Conservation (phyloP, 2,329 filamentous ascomycete species). For the Fusarium lyarnte region DNA sequence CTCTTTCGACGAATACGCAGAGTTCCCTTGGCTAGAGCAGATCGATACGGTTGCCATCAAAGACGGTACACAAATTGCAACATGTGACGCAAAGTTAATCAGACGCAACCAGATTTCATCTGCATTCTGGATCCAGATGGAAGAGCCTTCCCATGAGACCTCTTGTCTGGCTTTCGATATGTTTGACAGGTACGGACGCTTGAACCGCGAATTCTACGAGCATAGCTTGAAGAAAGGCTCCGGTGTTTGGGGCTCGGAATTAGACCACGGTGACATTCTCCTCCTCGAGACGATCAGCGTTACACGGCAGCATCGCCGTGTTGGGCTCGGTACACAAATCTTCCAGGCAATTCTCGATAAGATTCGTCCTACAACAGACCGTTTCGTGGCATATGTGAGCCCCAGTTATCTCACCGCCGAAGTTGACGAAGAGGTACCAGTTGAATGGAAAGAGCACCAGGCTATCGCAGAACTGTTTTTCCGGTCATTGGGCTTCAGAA, state of each 20-base stretch:
- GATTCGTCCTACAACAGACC: not conserved
- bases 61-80: not conserved
- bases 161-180: not conserved
- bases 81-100: not conserved
- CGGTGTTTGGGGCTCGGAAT: not conserved
- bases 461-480: not conserved
- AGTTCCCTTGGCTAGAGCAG: not conserved
- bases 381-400: not conserved
- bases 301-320: not conserved
- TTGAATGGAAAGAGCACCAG: not conserved
- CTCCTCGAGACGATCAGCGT: not conserved
- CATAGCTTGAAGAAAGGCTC: not conserved
- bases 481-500: not conserved
- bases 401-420: not conserved
- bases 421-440: not conserved
- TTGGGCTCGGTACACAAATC: not conserved
- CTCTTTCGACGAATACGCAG: not conserved
- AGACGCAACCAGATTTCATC: not conserved
- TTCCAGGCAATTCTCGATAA: not conserved
- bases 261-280: not conserved
- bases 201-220: not conserved
- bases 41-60: not conserved
- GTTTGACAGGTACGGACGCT: not conserved
- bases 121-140: not conserved
- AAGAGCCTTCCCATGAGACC: not conserved